Conservation (phyloP, 352 stramenopile species). For the Phytophthora palmivora region DNA sequence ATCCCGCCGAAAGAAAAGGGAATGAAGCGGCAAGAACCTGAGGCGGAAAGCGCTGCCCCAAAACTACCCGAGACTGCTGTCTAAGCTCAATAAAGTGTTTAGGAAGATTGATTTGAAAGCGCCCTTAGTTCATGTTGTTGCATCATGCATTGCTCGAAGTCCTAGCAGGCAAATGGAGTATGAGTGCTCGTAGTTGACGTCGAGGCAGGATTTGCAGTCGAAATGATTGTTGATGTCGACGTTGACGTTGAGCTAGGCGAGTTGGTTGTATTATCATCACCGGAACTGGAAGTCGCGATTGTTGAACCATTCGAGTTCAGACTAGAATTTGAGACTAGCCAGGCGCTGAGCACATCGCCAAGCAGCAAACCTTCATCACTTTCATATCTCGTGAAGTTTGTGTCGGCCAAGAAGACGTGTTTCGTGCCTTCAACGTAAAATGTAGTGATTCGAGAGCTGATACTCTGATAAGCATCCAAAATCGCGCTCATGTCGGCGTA, state of each 20-base stretch:
- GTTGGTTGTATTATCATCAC: not conserved
- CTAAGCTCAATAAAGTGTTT: constrained; percentile 6
- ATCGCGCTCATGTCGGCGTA: constrained; percentile 43
- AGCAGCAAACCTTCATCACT: constrained; percentile 40
- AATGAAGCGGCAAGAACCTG: constrained; percentile 34
- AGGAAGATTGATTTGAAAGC: constrained; percentile 2
- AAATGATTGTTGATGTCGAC: not conserved
- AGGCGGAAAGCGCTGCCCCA: too few relatives aligned
- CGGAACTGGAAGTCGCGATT: constrained; percentile 5
- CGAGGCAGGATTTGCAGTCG: not conserved
- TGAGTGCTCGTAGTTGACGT: constrained; percentile 3
- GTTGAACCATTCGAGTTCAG: constrained; percentile 10
- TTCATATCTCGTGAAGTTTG: constrained; percentile 34
- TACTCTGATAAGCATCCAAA: constrained; percentile 48
- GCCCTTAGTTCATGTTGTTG: not conserved
- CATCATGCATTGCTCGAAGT: not conserved
- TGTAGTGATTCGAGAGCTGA: constrained; percentile 44
- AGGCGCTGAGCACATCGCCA: constrained; percentile 26
- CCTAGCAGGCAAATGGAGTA: constrained; percentile 20
- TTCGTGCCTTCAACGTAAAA: constrained; percentile 59
- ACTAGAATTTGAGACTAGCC: constrained; percentile 25
- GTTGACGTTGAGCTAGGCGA: not conserved
- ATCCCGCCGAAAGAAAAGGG: constrained; percentile 52
- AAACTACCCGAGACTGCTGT: too few relatives aligned
- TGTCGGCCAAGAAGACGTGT: constrained; percentile 51